Evolutionary conservation across 179 eudicot species (phyloP).

Genomic region (Spinacia oleracea): DNA sequence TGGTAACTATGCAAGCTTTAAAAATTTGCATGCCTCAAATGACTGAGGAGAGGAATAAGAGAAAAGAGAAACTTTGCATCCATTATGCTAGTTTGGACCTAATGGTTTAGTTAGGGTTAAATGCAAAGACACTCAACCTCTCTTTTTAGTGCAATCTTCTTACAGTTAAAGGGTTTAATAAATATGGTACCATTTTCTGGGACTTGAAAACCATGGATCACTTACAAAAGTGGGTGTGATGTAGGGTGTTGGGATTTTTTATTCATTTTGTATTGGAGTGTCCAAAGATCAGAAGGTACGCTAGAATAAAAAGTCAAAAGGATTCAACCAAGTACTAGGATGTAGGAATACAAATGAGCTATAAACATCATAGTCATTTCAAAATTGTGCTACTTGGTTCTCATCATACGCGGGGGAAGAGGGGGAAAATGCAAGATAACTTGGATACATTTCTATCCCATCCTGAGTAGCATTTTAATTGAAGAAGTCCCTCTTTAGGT

Average conservation of each 20-base stretch:
- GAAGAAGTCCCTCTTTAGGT: not conserved
- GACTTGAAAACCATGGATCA: no score
- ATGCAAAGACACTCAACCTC: not conserved
- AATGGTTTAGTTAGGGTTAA: not conserved
- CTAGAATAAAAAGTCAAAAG: no score
- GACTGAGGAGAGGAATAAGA: not conserved
- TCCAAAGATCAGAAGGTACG: no score
- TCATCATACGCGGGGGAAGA: not conserved
- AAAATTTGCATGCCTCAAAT: not conserved
- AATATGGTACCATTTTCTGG: no score
- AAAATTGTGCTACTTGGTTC: not conserved
- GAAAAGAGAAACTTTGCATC: not conserved
- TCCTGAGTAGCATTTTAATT: not conserved
- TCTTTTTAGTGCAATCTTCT: no score
- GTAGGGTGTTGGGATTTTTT: no score
- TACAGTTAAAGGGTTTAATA: no score
- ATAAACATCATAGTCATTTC: no score
- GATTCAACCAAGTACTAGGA: no score
- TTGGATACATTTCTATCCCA: not conserved
- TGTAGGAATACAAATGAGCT: no score
- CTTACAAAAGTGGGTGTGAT: no score
- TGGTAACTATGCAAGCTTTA: not conserved
- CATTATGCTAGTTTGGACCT: not conserved
- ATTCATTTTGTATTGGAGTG: no score
- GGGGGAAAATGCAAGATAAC: not conserved